Conservation (phyloP, 768 basidiomycete genomes). For the Saitozyma podzolica region DNA sequence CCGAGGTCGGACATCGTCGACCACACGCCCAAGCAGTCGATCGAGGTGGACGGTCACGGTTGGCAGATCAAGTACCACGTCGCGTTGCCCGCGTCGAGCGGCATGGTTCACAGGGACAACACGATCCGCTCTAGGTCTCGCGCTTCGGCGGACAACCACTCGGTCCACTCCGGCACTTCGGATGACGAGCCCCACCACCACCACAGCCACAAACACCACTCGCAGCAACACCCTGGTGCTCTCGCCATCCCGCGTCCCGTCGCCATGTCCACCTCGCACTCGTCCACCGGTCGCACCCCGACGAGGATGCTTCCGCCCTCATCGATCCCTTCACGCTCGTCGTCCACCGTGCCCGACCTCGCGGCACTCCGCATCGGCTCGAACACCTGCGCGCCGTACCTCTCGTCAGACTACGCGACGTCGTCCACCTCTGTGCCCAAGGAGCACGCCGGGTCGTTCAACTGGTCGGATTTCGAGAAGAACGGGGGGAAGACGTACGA, state of each 20-base stretch:
- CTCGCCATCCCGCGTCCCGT: constrained; percentile 9
- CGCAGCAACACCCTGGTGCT: constrained; percentile 3
- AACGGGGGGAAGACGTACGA: constrained; percentile 42
- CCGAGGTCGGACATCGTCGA: constrained; percentile 11
- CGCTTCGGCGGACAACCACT: neutral
- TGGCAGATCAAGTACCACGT: constrained; percentile 34
- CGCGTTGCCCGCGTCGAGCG: neutral
- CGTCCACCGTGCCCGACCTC: constrained; percentile 17
- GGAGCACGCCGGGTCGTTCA: constrained; percentile 18
- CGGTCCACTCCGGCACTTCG: neutral
- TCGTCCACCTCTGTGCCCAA: constrained; percentile 2
- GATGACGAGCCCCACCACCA: constrained; percentile 3
- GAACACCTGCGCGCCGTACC: neutral
- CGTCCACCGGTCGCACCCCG: constrained; percentile 8
- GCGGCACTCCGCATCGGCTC: constrained; percentile 12
- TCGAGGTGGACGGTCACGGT: constrained; percentile 27
- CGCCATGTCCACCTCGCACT: constrained; percentile 1
- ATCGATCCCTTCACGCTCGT: neutral
- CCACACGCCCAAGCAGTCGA: constrained; percentile 36
- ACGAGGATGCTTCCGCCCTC: constrained; percentile 3
- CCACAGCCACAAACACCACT: too few species aligned
- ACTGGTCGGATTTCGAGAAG: constrained; percentile 37
- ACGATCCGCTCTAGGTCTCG: constrained; percentile 9
- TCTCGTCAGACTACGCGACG: constrained; percentile 1
- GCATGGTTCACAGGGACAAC: constrained; percentile 3